phyloP scores from a whole-genome alignment of 2,329 filamentous ascomycete genomes.

The Fusarium sp. region DNA sequence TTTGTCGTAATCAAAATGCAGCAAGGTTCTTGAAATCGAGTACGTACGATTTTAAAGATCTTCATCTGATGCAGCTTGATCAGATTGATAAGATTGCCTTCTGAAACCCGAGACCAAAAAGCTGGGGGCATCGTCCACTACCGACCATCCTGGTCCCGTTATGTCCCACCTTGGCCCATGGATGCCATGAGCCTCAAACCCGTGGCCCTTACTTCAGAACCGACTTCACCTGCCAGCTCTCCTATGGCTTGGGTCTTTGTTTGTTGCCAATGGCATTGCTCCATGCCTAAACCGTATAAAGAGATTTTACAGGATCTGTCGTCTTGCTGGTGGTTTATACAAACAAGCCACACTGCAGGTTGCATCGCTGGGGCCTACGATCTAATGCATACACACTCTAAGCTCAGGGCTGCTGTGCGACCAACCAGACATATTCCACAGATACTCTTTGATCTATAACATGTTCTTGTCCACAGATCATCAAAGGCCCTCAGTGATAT shows the following conservation, averaged over 20 bases:
- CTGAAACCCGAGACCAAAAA: slow-evolving; percentile 22
- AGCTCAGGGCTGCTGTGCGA: background rate
- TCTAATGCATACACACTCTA: background rate
- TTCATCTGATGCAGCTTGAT: slow-evolving; percentile 44
- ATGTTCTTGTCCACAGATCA: background rate
- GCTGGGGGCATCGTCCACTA: slow-evolving; percentile 30
- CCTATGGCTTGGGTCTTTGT: background rate
- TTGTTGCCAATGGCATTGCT: background rate
- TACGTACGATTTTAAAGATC: slow-evolving; percentile 27
- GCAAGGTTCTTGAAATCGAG: slow-evolving; percentile 1
- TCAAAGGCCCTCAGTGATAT: background rate
- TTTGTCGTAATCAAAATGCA: background rate
- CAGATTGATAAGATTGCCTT: slow-evolving; percentile 47
- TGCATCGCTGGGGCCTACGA: background rate
- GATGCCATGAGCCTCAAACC: slow-evolving; percentile 19
- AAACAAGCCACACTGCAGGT: too few relatives aligned
- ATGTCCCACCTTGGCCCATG: slow-evolving; percentile 24
- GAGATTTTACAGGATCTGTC: background rate
- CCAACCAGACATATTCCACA: background rate
- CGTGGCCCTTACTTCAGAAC: slow-evolving; percentile 1
- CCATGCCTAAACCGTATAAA: background rate
- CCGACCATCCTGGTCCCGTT: slow-evolving; percentile 19
- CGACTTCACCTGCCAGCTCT: background rate
- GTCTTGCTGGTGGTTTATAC: background rate
- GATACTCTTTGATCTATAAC: background rate